Conservation (phyloP, 2,329 filamentous ascomycete genomes). For the Colletotrichum navitas region DNA sequence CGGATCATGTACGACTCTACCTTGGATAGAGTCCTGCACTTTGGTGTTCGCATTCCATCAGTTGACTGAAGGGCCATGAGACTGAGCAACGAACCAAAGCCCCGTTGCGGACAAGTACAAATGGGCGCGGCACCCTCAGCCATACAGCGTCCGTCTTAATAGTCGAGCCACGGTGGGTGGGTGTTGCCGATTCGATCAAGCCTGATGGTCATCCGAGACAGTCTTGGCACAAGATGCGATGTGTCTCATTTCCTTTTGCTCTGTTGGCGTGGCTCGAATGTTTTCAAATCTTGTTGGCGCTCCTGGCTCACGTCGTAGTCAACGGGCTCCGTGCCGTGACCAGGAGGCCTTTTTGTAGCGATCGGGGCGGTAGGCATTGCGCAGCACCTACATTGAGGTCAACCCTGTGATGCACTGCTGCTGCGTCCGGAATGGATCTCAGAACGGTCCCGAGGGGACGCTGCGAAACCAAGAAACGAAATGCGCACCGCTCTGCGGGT, state of each 20-base stretch:
- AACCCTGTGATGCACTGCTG: not conserved
- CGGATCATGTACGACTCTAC: not conserved
- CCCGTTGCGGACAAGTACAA: not conserved
- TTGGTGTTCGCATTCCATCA: not conserved
- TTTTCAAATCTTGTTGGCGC: not conserved
- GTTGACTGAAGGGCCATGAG: not conserved
- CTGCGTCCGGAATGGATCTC: not conserved
- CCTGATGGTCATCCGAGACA: slow-evolving; percentile 1
- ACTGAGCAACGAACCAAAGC: not conserved
- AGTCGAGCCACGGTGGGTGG: not conserved
- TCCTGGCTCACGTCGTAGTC: not conserved
- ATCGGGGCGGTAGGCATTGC: not conserved
- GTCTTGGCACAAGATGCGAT: not conserved
- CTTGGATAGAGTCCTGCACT: not conserved
- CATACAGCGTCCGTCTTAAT: not conserved
- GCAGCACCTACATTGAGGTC: not conserved
- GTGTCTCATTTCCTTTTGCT: not conserved
- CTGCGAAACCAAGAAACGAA: slow-evolving; percentile 4
- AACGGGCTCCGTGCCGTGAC: not conserved
- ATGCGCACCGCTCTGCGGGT: not conserved
- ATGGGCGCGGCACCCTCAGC: not conserved
- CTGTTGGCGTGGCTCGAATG: not conserved
- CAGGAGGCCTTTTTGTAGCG: not conserved
- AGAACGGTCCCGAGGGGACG: not conserved
- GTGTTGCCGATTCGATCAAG: not conserved